These are phyloP conservation scores for Coniferiporia sulphurascens DNA, from an alignment of 1,284 basidiomycete genomes.

Conservation along the genomic window DNA sequence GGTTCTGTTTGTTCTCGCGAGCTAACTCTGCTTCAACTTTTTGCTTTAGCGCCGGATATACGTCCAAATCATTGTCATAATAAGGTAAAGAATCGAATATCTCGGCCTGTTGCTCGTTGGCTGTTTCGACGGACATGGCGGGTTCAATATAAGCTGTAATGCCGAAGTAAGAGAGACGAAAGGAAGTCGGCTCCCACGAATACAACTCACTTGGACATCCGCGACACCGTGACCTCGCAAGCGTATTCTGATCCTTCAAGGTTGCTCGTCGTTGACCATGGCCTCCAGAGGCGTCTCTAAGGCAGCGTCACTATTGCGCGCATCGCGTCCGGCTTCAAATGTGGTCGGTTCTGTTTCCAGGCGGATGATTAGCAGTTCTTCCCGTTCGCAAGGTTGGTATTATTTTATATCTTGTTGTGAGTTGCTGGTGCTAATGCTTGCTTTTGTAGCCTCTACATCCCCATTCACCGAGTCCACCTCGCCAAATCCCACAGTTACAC, in stretches of 20 bases:
- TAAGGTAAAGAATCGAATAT: slow-evolving; percentile 88
- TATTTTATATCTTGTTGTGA: neutral
- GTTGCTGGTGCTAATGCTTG: slow-evolving; percentile 4
- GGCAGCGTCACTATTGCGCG: slow-evolving; percentile 13
- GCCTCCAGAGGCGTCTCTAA: slow-evolving; percentile 38
- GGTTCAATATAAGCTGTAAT: neutral
- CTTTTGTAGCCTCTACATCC: slow-evolving; percentile 52
- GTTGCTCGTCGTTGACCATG: slow-evolving; percentile 33
- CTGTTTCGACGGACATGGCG: slow-evolving; percentile 19
- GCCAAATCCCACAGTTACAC: slow-evolving; percentile 72
- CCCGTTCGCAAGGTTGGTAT: slow-evolving; percentile 43
- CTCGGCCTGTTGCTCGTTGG: slow-evolving; percentile 13
- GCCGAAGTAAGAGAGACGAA: neutral
- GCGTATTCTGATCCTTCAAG: neutral
- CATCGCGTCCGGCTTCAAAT: slow-evolving; percentile 4
- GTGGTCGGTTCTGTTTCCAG: slow-evolving; percentile 2
- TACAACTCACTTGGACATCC: neutral
- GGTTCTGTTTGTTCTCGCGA: slow-evolving; percentile 53
- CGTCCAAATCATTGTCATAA: slow-evolving; percentile 89
- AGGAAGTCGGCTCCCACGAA: slow-evolving; percentile 7
- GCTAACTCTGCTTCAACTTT: slow-evolving; percentile 73
- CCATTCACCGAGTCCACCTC: slow-evolving; percentile 87
- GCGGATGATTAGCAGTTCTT: slow-evolving; percentile 34
- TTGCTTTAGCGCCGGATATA: slow-evolving; percentile 62
- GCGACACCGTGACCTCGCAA: neutral